Percentiles rank a stretch among this genome's conserved stretches.
phyloP scores from a whole-genome alignment of 805 yeast species.

The Hagleromyces aurorensis region DNA sequence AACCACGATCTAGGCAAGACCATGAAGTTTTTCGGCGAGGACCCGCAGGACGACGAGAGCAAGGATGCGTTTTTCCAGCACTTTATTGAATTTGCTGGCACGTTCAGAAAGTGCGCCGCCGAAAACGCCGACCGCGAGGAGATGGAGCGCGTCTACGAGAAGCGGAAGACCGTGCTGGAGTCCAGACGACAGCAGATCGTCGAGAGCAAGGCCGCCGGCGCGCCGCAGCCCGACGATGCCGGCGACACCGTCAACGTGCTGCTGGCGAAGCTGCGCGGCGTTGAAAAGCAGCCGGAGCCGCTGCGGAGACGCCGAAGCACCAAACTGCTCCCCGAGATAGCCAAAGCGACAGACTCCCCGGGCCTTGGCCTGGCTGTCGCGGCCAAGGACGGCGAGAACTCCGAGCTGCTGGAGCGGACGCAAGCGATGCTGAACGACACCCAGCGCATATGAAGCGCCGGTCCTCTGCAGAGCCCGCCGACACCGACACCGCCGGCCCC shows the following conservation, averaged over 20 bases:
- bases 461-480: no score
- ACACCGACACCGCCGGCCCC: no score
- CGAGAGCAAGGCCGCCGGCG: slow-evolving; percentile 1
- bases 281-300: slow-evolving; percentile 12
- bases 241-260: slow-evolving; percentile 23
- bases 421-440: slow-evolving; percentile 24
- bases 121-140: slow-evolving; percentile 66
- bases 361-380: neutral
- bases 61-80: slow-evolving; percentile 55
- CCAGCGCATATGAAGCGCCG: slow-evolving; percentile 19
- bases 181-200: slow-evolving; percentile 3
- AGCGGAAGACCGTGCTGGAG: slow-evolving; percentile 46
- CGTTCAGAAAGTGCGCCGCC: slow-evolving; percentile 54
- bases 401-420: slow-evolving; percentile 19
- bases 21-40: slow-evolving; percentile 70
- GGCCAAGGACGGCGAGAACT: slow-evolving; percentile 3
- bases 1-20: slow-evolving; percentile 46
- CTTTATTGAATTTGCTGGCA: slow-evolving; percentile 50
- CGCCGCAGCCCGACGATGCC: slow-evolving; percentile 5
- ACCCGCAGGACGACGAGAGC: slow-evolving; percentile 42
- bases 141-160: slow-evolving; percentile 55
- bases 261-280: slow-evolving; percentile 22
- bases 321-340: slow-evolving; percentile 6
- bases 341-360: neutral
- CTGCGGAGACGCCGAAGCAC: slow-evolving; percentile 17